Evolutionary conservation across 306 rosid genomes (phyloP).

Genomic region (Senna siamea): DNA sequence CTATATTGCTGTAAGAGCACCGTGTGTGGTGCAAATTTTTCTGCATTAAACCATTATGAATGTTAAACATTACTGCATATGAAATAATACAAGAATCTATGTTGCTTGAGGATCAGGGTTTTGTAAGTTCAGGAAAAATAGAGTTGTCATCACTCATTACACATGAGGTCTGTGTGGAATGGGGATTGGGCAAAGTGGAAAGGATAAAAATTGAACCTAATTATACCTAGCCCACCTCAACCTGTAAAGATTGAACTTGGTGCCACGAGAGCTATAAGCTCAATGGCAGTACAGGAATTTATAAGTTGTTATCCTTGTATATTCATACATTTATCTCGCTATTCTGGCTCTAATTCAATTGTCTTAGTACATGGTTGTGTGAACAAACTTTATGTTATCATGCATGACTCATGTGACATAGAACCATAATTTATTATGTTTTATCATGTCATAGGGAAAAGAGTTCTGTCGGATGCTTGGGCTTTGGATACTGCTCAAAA

Average conservation of each 20-base stretch:
- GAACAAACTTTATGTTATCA: conserved; percentile 29
- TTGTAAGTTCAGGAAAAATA: conserved; percentile 19
- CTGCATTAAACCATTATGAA: conserved; percentile 14
- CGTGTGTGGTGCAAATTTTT: not conserved
- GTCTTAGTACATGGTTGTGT: conserved; percentile 26
- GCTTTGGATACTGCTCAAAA: conserved; percentile 96
- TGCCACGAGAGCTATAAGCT: not conserved
- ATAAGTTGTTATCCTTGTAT: conserved; percentile 28
- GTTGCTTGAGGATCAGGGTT: conserved; percentile 23
- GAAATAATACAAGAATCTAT: not conserved
- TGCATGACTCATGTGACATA: conserved; percentile 17
- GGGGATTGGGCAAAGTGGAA: not conserved
- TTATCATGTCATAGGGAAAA: conserved; percentile 66
- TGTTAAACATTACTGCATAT: conserved; percentile 18
- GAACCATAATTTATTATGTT: conserved; percentile 31
- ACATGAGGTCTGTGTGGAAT: not conserved
- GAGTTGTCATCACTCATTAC: conserved; percentile 2
- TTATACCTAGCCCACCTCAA: not conserved
- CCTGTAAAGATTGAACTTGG: not conserved
- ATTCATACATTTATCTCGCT: conserved; percentile 22
- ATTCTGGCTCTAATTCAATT: conserved; percentile 11
- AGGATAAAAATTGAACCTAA: not conserved
- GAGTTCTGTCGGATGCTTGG: conserved; percentile 95
- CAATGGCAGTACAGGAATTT: not conserved
- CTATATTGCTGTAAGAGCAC: conserved; percentile 19